Evolutionary conservation across 805 yeast genomes (phyloP).

Genomic region (Candida golubevii): DNA sequence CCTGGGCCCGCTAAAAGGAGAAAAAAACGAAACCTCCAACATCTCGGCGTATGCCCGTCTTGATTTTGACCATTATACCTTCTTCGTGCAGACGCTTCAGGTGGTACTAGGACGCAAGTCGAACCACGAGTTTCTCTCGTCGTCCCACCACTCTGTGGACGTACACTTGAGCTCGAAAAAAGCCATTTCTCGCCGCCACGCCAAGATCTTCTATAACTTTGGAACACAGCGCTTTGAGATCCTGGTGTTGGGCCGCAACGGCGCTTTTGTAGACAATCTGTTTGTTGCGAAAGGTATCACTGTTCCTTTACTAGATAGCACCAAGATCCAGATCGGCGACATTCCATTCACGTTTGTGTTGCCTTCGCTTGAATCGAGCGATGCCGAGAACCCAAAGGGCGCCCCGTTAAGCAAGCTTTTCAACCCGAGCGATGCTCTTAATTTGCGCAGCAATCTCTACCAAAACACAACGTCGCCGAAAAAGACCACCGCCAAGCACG

Average conservation of each 20-base stretch:
- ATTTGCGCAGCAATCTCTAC: conserved; percentile 49
- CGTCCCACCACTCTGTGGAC: conserved; percentile 74
- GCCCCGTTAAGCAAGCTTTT: conserved; percentile 33
- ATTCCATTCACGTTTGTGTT: conserved; percentile 83
- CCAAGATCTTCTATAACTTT: conserved; percentile 92
- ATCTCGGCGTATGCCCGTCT: conserved; percentile 67
- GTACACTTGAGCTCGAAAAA: conserved; percentile 90
- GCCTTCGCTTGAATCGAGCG: conserved; percentile 57
- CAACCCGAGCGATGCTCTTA: conserved; percentile 61
- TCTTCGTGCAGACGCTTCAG: conserved; percentile 94
- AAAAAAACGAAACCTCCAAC: conserved; percentile 13
- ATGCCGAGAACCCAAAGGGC: conserved; percentile 21
- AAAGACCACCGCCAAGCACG: conserved; percentile 10
- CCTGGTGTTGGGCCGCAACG: conserved; percentile 89
- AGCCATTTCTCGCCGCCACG: conserved; percentile 91
- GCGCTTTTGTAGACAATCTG: conserved; percentile 90
- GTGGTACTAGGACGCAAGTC: conserved; percentile 89
- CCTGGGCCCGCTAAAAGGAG: neutral
- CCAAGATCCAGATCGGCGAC: conserved; percentile 89
- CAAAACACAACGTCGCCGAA: conserved; percentile 22
- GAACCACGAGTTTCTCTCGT: conserved; percentile 45
- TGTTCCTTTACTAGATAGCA: conserved; percentile 76
- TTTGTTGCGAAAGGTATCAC: conserved; percentile 91
- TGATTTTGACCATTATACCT: conserved; percentile 89
- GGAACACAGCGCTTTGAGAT: conserved; percentile 94